These are phyloP conservation scores for Gossypium gossypioides DNA, from an alignment of 441 rosid genomes.

Conservation along the genomic window DNA sequence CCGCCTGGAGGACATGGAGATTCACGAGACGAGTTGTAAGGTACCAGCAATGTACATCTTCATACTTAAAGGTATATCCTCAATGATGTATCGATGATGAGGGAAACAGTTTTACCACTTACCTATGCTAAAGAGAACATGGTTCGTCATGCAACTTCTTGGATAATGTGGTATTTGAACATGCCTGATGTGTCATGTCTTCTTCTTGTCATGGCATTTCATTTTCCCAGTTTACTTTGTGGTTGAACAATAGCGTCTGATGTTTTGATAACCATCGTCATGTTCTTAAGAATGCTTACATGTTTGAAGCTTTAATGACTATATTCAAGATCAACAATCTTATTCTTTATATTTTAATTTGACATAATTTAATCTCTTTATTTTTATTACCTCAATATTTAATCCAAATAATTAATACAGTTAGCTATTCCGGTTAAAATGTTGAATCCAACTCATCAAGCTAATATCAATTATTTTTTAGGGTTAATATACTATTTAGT, in stretches of 20 bases:
- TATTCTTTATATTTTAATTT: too few species aligned
- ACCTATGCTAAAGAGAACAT: not conserved
- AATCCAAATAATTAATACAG: too few species aligned
- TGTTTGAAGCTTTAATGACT: too few species aligned
- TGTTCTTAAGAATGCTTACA: too few species aligned
- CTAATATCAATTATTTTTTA: too few species aligned
- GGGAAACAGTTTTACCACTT: not conserved
- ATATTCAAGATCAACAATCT: too few species aligned
- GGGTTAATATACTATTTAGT: too few species aligned
- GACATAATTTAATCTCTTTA: too few species aligned
- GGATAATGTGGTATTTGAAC: not conserved
- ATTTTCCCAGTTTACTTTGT: not conserved
- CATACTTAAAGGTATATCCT: not conserved
- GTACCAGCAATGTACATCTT: not conserved
- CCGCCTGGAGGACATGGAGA: constrained; percentile 21
- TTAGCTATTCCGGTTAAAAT: too few species aligned
- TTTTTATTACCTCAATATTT: too few species aligned
- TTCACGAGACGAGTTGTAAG: constrained; percentile 45
- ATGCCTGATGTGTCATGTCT: not conserved
- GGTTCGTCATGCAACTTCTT: not conserved
- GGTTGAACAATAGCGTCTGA: not conserved
- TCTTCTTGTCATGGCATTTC: not conserved
- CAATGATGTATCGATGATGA: not conserved
- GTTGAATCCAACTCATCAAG: too few species aligned
- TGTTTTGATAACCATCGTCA: too few species aligned